Percentiles rank a stretch among this genome's conserved stretches.
Evolutionary conservation across 805 yeast genomes (phyloP).

Genomic region (Yarrowia divulgata): DNA sequence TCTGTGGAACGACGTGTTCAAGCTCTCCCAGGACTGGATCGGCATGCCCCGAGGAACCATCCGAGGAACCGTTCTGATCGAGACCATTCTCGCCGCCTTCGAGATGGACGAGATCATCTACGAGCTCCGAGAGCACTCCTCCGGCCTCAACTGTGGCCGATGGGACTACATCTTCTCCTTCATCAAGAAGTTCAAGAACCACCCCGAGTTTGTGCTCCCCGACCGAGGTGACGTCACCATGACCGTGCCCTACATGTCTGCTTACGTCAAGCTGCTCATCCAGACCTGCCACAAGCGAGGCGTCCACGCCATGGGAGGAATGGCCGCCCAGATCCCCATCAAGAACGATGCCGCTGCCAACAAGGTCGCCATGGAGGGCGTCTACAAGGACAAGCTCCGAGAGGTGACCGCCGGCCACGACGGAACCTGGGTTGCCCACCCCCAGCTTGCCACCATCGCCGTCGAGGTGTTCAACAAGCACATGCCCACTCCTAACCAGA

Average conservation of each 20-base stretch:
- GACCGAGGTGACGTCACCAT: conserved; percentile 74
- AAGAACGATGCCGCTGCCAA: conserved; percentile 68
- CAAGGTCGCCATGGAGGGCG: conserved; percentile 70
- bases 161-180: conserved; percentile 80
- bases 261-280: conserved; percentile 69
- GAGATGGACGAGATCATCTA: conserved; percentile 81
- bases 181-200: conserved; percentile 69
- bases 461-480: conserved; percentile 72
- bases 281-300: conserved; percentile 74
- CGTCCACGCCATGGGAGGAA: conserved; percentile 80
- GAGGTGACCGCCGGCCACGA: conserved; percentile 75
- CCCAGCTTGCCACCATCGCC: conserved; percentile 70
- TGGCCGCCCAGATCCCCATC: conserved; percentile 81
- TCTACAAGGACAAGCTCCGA: conserved; percentile 69
- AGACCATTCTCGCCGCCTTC: conserved; percentile 75
- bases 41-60: conserved; percentile 72
- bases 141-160: conserved; percentile 78
- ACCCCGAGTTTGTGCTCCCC: conserved; percentile 67
- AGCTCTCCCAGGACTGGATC: conserved; percentile 67
- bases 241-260: conserved; percentile 72
- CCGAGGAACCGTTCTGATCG: conserved; percentile 74
- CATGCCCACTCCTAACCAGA: conserved; percentile 79
- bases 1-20: conserved; percentile 76
- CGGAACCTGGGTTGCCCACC: conserved; percentile 82
- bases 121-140: conserved; percentile 73